A percentile compares a stretch with the other conserved stretches of the same genome.
Conservation (phyloP, 2,329 filamentous ascomycete species). For the Colletotrichum sp. region DNA sequence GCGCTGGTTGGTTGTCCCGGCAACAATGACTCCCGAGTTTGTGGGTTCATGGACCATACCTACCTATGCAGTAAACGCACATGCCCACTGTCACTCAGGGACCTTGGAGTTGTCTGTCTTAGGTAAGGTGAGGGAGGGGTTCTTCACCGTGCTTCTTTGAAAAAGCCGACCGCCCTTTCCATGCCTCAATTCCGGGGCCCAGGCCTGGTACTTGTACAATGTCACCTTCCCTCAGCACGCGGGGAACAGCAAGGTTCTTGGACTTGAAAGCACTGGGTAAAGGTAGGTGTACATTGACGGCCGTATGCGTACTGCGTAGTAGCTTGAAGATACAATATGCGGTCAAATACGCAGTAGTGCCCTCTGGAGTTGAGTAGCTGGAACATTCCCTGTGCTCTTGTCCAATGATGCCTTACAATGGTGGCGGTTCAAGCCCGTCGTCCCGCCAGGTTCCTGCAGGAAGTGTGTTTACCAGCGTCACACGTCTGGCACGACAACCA, state of each 20-base stretch:
- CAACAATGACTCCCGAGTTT: constrained; percentile 5
- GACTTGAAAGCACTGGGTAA: neutral
- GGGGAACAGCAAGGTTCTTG: neutral
- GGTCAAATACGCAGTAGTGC: neutral
- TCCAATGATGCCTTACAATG: neutral
- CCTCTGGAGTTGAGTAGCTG: neutral
- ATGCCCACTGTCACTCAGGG: neutral
- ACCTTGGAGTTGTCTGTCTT: neutral
- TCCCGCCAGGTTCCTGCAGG: neutral
- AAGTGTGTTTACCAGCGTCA: neutral
- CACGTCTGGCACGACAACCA: neutral
- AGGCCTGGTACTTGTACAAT: neutral
- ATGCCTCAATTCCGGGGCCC: neutral
- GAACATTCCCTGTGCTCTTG: neutral
- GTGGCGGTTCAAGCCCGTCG: neutral
- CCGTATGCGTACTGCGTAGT: neutral
- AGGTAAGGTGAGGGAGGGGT: neutral
- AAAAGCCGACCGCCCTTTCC: neutral
- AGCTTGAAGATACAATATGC: neutral
- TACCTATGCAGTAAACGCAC: neutral
- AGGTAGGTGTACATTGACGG: neutral
- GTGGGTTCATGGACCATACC: neutral
- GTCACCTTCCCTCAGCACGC: neutral
- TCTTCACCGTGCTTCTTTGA: neutral
- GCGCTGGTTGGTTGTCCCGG: constrained; percentile 17